A percentile compares a stretch with the other conserved stretches of the same genome.
Conservation (phyloP, 805 yeast genomes). For the Candida mattraensis region DNA sequence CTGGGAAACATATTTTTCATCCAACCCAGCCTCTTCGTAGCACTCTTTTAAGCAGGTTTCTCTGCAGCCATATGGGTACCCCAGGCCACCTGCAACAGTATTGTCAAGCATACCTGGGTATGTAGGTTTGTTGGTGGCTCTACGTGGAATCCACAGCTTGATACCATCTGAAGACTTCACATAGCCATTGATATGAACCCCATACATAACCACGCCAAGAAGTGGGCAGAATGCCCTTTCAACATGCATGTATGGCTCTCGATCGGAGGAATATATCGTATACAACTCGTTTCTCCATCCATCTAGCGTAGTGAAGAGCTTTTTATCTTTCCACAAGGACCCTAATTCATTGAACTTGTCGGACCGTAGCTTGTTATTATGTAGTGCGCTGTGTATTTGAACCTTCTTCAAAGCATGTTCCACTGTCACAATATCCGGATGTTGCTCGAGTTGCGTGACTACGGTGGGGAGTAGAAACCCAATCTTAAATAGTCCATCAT, state of each 20-base stretch:
- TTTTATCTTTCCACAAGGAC: slow-evolving; percentile 35
- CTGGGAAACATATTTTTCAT: slow-evolving; percentile 45
- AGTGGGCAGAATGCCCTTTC: slow-evolving; percentile 83
- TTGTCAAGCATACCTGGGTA: slow-evolving; percentile 91
- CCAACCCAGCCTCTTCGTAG: slow-evolving; percentile 86
- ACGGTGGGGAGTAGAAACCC: slow-evolving; percentile 42
- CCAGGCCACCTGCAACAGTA: slow-evolving; percentile 94
- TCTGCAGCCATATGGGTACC: slow-evolving; percentile 68
- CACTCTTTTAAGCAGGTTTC: slow-evolving; percentile 88
- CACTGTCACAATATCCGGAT: slow-evolving; percentile 26
- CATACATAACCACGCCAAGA: slow-evolving; percentile 86
- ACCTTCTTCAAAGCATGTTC: slow-evolving; percentile 31
- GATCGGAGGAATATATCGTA: slow-evolving; percentile 59
- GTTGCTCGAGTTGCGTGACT: slow-evolving; percentile 27
- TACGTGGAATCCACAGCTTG: slow-evolving; percentile 80
- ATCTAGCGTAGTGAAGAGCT: slow-evolving; percentile 39
- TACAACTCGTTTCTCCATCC: slow-evolving; percentile 92
- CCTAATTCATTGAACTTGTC: slow-evolving; percentile 45
- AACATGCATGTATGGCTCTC: slow-evolving; percentile 59
- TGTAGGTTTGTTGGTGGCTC: slow-evolving; percentile 78
- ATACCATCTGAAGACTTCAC: slow-evolving; percentile 35
- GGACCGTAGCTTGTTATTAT: slow-evolving; percentile 43
- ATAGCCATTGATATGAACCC: slow-evolving; percentile 85
- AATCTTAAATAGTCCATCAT: slow-evolving; percentile 34
- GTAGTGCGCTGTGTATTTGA: slow-evolving; percentile 28